These are phyloP conservation scores for Akanthomyces muscarius DNA, from an alignment of 2,329 filamentous ascomycete species.

Conservation along the genomic window DNA sequence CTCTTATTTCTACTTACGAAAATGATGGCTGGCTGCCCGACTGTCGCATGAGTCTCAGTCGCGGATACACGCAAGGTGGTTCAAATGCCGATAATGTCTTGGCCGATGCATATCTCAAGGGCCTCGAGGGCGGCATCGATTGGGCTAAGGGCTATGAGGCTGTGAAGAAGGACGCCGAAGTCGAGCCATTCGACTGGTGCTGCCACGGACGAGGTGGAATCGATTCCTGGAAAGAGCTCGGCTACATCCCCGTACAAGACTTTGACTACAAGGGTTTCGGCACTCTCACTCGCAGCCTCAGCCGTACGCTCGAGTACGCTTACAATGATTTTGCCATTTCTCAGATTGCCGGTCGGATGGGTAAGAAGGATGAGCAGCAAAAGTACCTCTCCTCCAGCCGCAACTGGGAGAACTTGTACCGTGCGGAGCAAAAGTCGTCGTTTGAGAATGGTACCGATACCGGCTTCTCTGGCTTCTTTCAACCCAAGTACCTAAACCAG, in stretches of 20 bases:
- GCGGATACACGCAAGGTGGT: constrained; percentile 70
- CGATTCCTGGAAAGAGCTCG: constrained; percentile 65
- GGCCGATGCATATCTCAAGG: constrained; percentile 65
- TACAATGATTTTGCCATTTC: constrained; percentile 73
- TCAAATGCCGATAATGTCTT: constrained; percentile 70
- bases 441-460: constrained; percentile 54
- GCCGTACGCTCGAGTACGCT: constrained; percentile 70
- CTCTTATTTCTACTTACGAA: constrained; percentile 66
- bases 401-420: constrained; percentile 67
- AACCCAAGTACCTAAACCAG: constrained; percentile 62
- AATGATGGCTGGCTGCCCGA: constrained; percentile 70
- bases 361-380: constrained; percentile 49
- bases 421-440: constrained; percentile 51
- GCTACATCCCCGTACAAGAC: constrained; percentile 68
- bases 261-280: constrained; percentile 64
- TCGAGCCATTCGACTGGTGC: constrained; percentile 66
- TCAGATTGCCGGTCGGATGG: constrained; percentile 55
- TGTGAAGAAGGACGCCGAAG: constrained; percentile 67
- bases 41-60: constrained; percentile 71
- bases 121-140: constrained; percentile 54
- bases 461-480: constrained; percentile 66
- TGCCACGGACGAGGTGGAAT: constrained; percentile 68
- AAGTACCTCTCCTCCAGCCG: constrained; percentile 57
- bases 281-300: constrained; percentile 65
- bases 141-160: constrained; percentile 69